Base-by-base conservation (phyloP, 352 stramenopile genomes). In the Phytophthora crassamura region DNA sequence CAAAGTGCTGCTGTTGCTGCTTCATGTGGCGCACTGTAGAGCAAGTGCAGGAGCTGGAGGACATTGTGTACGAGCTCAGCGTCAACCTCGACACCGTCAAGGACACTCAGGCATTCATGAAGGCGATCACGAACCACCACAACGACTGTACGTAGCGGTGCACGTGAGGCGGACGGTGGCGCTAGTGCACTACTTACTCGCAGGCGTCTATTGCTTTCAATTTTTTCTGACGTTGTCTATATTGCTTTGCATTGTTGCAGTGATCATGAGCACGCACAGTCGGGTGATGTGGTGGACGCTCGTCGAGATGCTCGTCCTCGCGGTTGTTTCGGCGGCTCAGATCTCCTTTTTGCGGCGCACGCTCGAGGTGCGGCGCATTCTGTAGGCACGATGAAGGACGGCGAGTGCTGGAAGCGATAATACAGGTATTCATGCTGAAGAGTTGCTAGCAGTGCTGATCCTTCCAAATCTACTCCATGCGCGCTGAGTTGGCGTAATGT, bases 41-140 rank as follows among this genome's bases (percentile, higher is more conserved):
- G 50, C 88, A 96, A 84, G 83, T 92, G 38, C 88, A 93, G 56
- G 86, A 93, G 32, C 70, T 96, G 38, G 88, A 96, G 63, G 86
- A 96, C 38, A 74, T 95, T 43, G 88, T 96, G 46, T 94, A 93
- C 62, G 86, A 96, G 67, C 72, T 96, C 35, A 86, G 82, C n/a
- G 78, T 90, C 64, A 88, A 85, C 38, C 74, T 96, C 38, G 88
- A 96, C 70, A 93, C 84, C 0, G 88, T 96, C 47, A 96, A 94
- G 61, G 88, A 96, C 67, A 92, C 86, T 6, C 86, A 96, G 51
- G 77, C 83, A 36, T 96, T 86, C 75, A 92, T 96, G 84, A 94
- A 94, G 72, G 71, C 84, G 38, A 93, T 94, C 66, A 89, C 84
- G n/a, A 80, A 79, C 61, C 75, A 92, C 64, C 86, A 96, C 64